Evolutionary conservation across 768 basidiomycete species (phyloP).

Genomic region (Pholiota conissans): DNA sequence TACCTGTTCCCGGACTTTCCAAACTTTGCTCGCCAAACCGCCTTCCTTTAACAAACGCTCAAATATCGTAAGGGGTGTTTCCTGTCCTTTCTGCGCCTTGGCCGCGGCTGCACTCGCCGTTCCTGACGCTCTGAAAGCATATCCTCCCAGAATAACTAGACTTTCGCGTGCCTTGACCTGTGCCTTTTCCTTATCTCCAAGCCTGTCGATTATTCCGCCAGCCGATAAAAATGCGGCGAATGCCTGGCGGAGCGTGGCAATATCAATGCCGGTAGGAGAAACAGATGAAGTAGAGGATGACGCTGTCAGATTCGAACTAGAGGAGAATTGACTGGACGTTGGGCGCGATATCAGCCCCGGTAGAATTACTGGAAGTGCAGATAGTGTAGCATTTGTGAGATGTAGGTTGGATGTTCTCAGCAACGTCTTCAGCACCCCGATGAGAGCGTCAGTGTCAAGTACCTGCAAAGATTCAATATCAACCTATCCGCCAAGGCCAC

Average conservation of each 20-base stretch:
- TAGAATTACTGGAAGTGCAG: conserved; percentile 65
- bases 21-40: conserved; percentile 79
- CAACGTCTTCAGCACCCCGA: conserved; percentile 69
- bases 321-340: conserved; percentile 17
- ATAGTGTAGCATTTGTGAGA: conserved; percentile 74
- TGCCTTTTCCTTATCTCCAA: conserved; percentile 79
- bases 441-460: conserved; percentile 67
- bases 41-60: conserved; percentile 72
- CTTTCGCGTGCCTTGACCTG: conserved; percentile 76
- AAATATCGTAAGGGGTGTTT: conserved; percentile 68
- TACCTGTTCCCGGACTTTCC: conserved; percentile 87
- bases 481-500: not conserved
- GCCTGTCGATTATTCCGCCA: conserved; percentile 78
- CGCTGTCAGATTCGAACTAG: conserved; percentile 35
- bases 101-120: conserved; percentile 42
- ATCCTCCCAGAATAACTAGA: conserved; percentile 71
- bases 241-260: conserved; percentile 62
- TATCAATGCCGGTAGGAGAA: conserved; percentile 47
- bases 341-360: conserved; percentile 56
- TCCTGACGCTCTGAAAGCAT: conserved; percentile 59
- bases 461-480: conserved; percentile 45
- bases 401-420: conserved; percentile 83
- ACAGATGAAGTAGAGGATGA: conserved; percentile 46
- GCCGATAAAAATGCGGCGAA: conserved; percentile 69
- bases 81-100: conserved; percentile 60